Conservation (phyloP, 768 basidiomycete genomes). For the Melanogaster broomeanus region DNA sequence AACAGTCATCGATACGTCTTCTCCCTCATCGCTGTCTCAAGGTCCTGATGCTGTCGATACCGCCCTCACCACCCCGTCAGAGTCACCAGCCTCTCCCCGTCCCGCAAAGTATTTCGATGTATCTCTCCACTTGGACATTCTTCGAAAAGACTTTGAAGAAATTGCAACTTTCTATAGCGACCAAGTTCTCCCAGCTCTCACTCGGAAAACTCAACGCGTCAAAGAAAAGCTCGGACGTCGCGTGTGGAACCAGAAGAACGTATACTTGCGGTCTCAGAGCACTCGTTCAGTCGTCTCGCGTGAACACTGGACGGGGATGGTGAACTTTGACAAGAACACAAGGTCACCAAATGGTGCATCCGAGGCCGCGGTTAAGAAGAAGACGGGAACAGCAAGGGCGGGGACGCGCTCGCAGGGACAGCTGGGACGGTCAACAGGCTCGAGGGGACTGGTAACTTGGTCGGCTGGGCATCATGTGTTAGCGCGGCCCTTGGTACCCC, state of each 20-base stretch:
- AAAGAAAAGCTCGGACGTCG: constrained; percentile 82
- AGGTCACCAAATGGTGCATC: background rate
- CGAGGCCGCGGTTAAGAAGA: background rate
- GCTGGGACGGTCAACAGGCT: background rate
- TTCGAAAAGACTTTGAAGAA: constrained; percentile 54
- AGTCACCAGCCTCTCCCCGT: constrained; percentile 16
- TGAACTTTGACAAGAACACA: constrained; percentile 41
- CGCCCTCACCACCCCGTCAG: constrained; percentile 29
- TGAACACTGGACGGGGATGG: constrained; percentile 50
- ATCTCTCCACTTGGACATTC: constrained; percentile 54
- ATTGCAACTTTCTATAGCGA: constrained; percentile 44
- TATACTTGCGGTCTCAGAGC: constrained; percentile 47
- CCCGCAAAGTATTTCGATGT: constrained; percentile 45
- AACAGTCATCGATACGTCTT: background rate
- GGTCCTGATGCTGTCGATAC: constrained; percentile 5
- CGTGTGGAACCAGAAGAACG: constrained; percentile 59
- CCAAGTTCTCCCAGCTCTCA: constrained; percentile 43
- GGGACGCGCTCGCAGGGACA: background rate
- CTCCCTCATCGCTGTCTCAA: background rate
- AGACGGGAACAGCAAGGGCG: background rate
- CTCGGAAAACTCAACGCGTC: constrained; percentile 57
- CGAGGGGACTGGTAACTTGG: constrained; percentile 9
- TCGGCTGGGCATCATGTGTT: background rate
- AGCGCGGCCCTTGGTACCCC: constrained; percentile 6
- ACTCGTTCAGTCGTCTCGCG: constrained; percentile 40